phyloP scores from a whole-genome alignment of 2,329 filamentous ascomycete genomes.

The Sphaerulina vaccinii region DNA sequence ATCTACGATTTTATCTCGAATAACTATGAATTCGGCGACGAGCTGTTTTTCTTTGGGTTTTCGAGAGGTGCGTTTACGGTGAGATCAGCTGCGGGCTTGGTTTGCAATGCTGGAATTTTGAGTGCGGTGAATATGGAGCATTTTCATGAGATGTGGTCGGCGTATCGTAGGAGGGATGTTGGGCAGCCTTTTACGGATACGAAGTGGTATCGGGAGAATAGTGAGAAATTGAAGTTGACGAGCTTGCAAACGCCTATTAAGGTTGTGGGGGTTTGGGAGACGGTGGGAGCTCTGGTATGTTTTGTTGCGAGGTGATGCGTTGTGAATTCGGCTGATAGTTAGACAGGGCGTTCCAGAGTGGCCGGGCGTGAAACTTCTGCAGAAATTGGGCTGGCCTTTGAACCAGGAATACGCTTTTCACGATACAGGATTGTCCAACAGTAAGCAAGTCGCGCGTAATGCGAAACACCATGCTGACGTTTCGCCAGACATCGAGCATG shows the following conservation, averaged over 20 bases:
- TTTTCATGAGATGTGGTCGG: slow-evolving; percentile 18
- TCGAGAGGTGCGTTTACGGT: slow-evolving; percentile 42
- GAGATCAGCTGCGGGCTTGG: slow-evolving; percentile 19
- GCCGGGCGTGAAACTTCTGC: slow-evolving; percentile 32
- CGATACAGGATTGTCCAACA: slow-evolving; percentile 41
- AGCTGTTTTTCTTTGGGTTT: slow-evolving; percentile 47
- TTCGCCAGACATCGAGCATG: slow-evolving; percentile 33
- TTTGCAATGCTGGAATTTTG: slow-evolving; percentile 18
- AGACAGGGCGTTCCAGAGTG: slow-evolving; percentile 18
- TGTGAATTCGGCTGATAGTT: too few relatives aligned
- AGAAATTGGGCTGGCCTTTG: slow-evolving; percentile 22
- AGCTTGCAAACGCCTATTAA: slow-evolving; percentile 33
- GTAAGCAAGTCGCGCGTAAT: slow-evolving; percentile 17
- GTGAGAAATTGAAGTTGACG: slow-evolving; percentile 2
- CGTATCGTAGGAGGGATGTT: slow-evolving; percentile 8
- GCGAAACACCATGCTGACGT: not conserved
- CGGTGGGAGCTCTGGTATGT: slow-evolving; percentile 32
- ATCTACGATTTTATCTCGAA: slow-evolving; percentile 50
- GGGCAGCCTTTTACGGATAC: slow-evolving; percentile 12
- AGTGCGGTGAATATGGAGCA: slow-evolving; percentile 17
- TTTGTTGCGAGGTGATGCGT: too few relatives aligned
- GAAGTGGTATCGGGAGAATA: slow-evolving; percentile 16
- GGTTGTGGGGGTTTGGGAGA: slow-evolving; percentile 44
- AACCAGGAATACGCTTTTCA: slow-evolving; percentile 40
- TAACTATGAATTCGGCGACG: slow-evolving; percentile 49